phyloP scores from a whole-genome alignment of 306 rosid species.

The Gynostemma pentaphyllum region DNA sequence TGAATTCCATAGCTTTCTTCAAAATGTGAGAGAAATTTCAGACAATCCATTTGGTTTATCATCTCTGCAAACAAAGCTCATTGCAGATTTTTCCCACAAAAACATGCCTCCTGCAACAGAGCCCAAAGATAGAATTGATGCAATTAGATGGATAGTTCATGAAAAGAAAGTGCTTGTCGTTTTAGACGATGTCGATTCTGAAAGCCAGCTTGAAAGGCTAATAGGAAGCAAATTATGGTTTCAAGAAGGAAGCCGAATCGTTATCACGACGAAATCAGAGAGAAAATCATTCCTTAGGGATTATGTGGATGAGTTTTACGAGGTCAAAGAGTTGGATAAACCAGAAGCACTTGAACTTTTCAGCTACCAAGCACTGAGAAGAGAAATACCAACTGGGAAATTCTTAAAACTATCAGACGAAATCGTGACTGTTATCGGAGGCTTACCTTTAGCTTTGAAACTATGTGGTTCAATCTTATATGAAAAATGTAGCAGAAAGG shows the following conservation, averaged over 20 bases:
- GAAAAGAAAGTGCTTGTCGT: constrained; percentile 34
- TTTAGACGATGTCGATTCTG: constrained; percentile 47
- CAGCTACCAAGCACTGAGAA: constrained; percentile 42
- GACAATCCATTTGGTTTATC: constrained; percentile 16
- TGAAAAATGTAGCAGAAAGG: constrained; percentile 27
- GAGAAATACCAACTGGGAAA: constrained; percentile 17
- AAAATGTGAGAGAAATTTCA: constrained; percentile 34
- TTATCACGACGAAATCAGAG: constrained; percentile 40
- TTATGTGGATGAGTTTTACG: constrained; percentile 18
- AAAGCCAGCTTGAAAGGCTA: constrained; percentile 24
- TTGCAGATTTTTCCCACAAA: constrained; percentile 9
- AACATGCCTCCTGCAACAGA: constrained; percentile 1
- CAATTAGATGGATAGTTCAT: constrained; percentile 6
- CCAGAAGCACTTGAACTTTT: constrained; percentile 36
- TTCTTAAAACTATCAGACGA: constrained; percentile 17
- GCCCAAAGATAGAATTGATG: constrained; percentile 6
- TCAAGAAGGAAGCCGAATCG: constrained; percentile 37
- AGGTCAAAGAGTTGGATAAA: constrained; percentile 29
- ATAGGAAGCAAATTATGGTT: constrained; percentile 33
- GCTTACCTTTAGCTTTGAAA: constrained; percentile 60
- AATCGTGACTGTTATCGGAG: constrained; percentile 42
- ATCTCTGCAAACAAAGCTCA: constrained; percentile 24
- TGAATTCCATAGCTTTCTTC: constrained; percentile 26
- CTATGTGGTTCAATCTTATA: constrained; percentile 45
- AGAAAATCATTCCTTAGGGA: not conserved